Conservation (phyloP, 1,139 yeast genomes). For the Candida labiduridarum region DNA sequence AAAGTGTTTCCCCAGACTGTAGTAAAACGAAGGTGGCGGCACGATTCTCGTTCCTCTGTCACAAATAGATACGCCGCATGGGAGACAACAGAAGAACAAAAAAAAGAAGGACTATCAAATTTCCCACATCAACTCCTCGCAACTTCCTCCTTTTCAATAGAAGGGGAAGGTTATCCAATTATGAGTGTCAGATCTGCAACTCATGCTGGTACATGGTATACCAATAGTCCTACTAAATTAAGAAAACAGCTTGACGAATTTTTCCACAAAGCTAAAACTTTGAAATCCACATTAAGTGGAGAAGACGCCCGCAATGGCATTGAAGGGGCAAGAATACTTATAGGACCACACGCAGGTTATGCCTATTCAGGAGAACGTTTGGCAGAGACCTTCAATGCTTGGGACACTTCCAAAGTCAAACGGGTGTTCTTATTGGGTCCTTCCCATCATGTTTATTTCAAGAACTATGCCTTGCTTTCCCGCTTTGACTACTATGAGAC, state of each 20-base stretch:
- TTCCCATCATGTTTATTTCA: constrained; percentile 87
- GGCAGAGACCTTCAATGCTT: constrained; percentile 73
- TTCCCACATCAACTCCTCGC: not conserved
- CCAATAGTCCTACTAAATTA: constrained; percentile 45
- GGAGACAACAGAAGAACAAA: too few species aligned
- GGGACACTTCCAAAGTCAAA: constrained; percentile 62
- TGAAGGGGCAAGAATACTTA: constrained; percentile 62
- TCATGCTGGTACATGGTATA: constrained; percentile 92
- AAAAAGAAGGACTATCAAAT: not conserved
- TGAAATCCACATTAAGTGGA: constrained; percentile 9
- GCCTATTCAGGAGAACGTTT: constrained; percentile 76
- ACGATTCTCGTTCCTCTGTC: too few species aligned
- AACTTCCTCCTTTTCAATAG: not conserved
- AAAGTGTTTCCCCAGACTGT: too few species aligned
- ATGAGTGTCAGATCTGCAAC: constrained; percentile 58
- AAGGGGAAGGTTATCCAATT: not conserved
- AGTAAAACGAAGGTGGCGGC: too few species aligned
- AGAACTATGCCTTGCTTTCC: constrained; percentile 58
- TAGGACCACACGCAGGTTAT: constrained; percentile 90
- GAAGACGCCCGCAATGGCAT: constrained; percentile 20
- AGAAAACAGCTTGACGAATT: constrained; percentile 50
- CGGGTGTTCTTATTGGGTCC: constrained; percentile 88
- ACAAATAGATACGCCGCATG: too few species aligned
- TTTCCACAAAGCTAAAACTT: constrained; percentile 29
- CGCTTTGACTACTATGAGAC: constrained; percentile 64